Evolutionary conservation across 345 rosid genomes (phyloP).

Genomic region (Noccaea bulbosa): DNA sequence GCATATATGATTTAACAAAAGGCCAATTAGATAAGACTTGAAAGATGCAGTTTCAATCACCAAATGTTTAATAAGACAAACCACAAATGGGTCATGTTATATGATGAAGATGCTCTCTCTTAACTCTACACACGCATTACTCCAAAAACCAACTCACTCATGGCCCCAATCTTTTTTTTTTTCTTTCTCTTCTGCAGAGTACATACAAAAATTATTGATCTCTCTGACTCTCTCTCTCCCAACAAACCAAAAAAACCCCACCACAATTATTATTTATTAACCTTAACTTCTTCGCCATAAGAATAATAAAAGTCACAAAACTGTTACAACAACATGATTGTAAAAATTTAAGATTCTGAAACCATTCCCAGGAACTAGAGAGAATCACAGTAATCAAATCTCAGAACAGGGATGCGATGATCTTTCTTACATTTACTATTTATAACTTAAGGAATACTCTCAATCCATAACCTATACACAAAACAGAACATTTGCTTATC

Average conservation of each 20-base stretch:
- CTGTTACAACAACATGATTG: constrained; percentile 31
- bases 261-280: constrained; percentile 32
- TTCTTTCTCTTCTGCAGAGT: constrained; percentile 21
- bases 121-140: constrained; percentile 30
- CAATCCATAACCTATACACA: constrained; percentile 30
- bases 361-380: constrained; percentile 22
- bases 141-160: constrained; percentile 43
- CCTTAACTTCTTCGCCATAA: constrained; percentile 22
- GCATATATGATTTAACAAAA: constrained; percentile 24
- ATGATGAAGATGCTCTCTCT: constrained; percentile 42
- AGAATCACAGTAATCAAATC: constrained; percentile 29
- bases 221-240: constrained; percentile 1
- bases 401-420: constrained; percentile 11
- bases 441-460: constrained; percentile 12
- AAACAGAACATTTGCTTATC: constrained; percentile 13
- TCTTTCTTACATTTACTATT: constrained; percentile 28
- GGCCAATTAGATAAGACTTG: constrained; percentile 38
- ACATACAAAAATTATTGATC: constrained; percentile 27
- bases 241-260: constrained; percentile 32
- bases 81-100: constrained; percentile 21
- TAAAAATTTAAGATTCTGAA: constrained; percentile 16
- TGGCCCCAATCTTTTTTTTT: constrained; percentile 17
- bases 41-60: constrained; percentile 38
- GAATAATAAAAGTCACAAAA: constrained; percentile 11
- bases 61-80: constrained; percentile 44